phyloP scores from a whole-genome alignment of 352 stramenopile genomes.

The Elongisporangium undulatum region DNA sequence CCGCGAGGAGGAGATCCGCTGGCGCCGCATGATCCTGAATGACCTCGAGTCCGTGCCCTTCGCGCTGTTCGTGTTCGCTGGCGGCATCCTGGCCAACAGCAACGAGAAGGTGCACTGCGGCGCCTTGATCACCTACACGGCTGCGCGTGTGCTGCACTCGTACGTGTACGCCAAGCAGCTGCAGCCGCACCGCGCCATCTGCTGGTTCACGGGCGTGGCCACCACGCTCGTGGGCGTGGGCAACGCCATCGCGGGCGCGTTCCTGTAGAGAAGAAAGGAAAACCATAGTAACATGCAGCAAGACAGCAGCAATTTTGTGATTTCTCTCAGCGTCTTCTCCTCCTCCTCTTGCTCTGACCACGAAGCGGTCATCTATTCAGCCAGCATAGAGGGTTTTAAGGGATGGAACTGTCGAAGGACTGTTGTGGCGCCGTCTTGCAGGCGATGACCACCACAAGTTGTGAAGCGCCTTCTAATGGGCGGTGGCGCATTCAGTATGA shows the following conservation, averaged over 20 bases:
- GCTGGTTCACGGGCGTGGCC: slow-evolving; percentile 13
- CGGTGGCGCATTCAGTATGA: too few relatives aligned
- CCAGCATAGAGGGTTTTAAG: too few relatives aligned
- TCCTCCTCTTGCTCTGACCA: too few relatives aligned
- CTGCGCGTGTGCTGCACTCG: slow-evolving; percentile 27
- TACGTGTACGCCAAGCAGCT: slow-evolving; percentile 34
- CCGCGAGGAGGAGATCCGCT: slow-evolving; percentile 27
- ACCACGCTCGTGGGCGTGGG: slow-evolving; percentile 12
- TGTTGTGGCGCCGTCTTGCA: too few relatives aligned
- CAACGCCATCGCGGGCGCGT: slow-evolving; percentile 4
- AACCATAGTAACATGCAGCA: neutral
- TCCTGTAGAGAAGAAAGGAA: neutral
- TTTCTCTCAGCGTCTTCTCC: too few relatives aligned
- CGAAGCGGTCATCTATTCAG: too few relatives aligned
- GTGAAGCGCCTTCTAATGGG: too few relatives aligned
- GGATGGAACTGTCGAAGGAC: too few relatives aligned
- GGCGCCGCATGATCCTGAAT: slow-evolving; percentile 45
- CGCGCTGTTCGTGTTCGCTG: slow-evolving; percentile 29
- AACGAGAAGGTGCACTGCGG: slow-evolving; percentile 13
- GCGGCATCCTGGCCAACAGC: slow-evolving; percentile 19
- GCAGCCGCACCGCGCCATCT: slow-evolving; percentile 28
- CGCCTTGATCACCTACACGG: slow-evolving; percentile 28
- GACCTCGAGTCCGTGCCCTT: slow-evolving; percentile 51
- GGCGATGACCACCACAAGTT: too few relatives aligned
- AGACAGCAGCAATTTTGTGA: neutral